phyloP scores from a whole-genome alignment of 2,329 filamentous ascomycete genomes.

The Colletotrichum truncatum region DNA sequence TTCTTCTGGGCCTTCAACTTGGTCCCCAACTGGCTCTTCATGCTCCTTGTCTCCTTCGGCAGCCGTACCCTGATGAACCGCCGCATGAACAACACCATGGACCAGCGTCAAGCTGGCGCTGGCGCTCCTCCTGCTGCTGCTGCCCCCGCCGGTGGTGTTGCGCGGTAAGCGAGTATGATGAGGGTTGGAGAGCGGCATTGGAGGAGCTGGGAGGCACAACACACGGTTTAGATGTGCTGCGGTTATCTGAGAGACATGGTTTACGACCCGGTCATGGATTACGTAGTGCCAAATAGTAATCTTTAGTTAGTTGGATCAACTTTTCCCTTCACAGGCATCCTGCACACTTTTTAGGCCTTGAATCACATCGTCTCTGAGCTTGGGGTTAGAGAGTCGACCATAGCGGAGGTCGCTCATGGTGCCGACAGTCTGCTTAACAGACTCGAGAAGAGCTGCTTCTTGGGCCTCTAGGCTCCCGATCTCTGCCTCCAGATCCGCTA shows the following conservation, averaged over 20 bases:
- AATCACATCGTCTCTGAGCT: conserved; percentile 72
- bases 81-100: conserved; percentile 33
- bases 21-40: conserved; percentile 79
- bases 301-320: conserved; percentile 38
- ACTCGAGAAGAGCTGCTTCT: conserved; percentile 65
- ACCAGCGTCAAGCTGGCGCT: conserved; percentile 8
- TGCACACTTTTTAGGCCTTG: conserved; percentile 72
- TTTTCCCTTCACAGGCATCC: conserved; percentile 65
- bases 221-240: conserved; percentile 1
- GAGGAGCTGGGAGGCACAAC: not conserved
- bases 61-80: conserved; percentile 76
- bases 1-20: conserved; percentile 72
- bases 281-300: conserved; percentile 32
- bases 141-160: conserved; percentile 6
- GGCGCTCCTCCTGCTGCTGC: not conserved
- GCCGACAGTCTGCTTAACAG: conserved; percentile 73
- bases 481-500: conserved; percentile 72
- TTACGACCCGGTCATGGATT: conserved; percentile 2
- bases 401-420: conserved; percentile 85
- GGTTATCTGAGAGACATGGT: not conserved
- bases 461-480: conserved; percentile 73
- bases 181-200: not conserved
- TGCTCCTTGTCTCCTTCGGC: conserved; percentile 78
- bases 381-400: conserved; percentile 74
- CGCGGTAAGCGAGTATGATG: not conserved